Evolutionary conservation across 345 rosid genomes (phyloP).

Genomic region (Salix udensis): DNA sequence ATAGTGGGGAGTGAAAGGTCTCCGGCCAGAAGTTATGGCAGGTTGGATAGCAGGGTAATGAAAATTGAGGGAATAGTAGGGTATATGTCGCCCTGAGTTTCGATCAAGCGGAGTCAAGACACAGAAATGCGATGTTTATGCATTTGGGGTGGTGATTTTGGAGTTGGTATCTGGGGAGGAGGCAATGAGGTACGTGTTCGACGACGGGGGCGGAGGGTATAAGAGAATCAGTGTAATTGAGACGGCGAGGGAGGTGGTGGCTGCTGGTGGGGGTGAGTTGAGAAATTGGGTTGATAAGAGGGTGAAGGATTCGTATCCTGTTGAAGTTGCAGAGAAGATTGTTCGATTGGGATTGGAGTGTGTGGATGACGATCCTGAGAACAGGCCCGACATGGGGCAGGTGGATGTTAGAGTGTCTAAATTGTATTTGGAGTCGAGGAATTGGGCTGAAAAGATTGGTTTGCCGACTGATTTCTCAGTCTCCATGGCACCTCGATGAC

Average conservation of each 20-base stretch:
- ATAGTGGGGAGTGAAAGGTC: not conserved
- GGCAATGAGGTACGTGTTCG: slow-evolving; percentile 25
- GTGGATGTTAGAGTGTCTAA: slow-evolving; percentile 27
- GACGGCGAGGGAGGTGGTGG: slow-evolving; percentile 18
- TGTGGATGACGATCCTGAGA: slow-evolving; percentile 24
- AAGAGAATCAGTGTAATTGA: slow-evolving; percentile 27
- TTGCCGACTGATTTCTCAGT: slow-evolving; percentile 32
- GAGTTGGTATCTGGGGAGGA: slow-evolving; percentile 31
- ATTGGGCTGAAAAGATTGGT: slow-evolving; percentile 25
- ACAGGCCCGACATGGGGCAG: slow-evolving; percentile 28
- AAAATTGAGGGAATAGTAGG: slow-evolving; percentile 51
- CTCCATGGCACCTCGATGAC: slow-evolving; percentile 28
- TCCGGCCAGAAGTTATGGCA: not conserved
- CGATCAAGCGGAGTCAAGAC: slow-evolving; percentile 26
- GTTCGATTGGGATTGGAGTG: slow-evolving; percentile 22
- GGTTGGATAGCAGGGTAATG: slow-evolving; percentile 9
- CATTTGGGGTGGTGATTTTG: slow-evolving; percentile 32
- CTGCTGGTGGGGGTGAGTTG: slow-evolving; percentile 10
- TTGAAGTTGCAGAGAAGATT: slow-evolving; percentile 29
- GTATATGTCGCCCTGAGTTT: slow-evolving; percentile 54
- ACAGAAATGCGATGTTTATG: slow-evolving; percentile 29
- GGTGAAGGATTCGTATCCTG: slow-evolving; percentile 32
- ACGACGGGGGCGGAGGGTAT: slow-evolving; percentile 15
- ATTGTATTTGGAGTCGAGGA: slow-evolving; percentile 28
- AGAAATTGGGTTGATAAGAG: slow-evolving; percentile 31